A percentile compares a stretch with the other conserved stretches of the same genome.
phyloP scores from a whole-genome alignment of 2,329 filamentous ascomycete species.

The Neonectria punicea region DNA sequence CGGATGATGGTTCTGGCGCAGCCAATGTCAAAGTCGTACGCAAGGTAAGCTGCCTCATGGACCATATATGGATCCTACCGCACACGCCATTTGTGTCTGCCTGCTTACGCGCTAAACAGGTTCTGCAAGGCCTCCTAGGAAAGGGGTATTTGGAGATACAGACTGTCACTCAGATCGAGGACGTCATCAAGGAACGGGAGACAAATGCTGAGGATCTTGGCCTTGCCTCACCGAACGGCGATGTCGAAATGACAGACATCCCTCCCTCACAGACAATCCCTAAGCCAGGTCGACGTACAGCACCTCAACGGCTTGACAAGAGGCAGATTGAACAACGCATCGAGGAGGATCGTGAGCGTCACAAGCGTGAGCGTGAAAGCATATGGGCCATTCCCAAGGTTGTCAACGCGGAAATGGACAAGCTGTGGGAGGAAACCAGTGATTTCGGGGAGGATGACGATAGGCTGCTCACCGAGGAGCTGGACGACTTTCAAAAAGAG shows the following conservation, averaged over 20 bases:
- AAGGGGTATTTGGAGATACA: slow-evolving; percentile 80
- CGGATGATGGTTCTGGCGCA: slow-evolving; percentile 85
- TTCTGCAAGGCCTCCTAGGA: slow-evolving; percentile 74
- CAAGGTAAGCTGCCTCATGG: slow-evolving; percentile 64
- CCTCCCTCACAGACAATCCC: slow-evolving; percentile 55
- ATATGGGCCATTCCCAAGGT: slow-evolving; percentile 85
- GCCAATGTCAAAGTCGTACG: slow-evolving; percentile 94
- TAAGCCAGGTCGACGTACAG: slow-evolving; percentile 46
- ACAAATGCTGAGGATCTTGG: slow-evolving; percentile 67
- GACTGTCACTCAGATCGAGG: slow-evolving; percentile 82
- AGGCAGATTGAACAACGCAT: slow-evolving; percentile 94
- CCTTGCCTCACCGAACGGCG: slow-evolving; percentile 61
- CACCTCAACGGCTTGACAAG: slow-evolving; percentile 72
- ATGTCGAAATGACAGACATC: slow-evolving; percentile 54
- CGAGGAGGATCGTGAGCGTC: slow-evolving; percentile 94
- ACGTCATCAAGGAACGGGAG: slow-evolving; percentile 83
- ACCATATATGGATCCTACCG: neutral
- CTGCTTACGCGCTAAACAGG: slow-evolving; percentile 53
- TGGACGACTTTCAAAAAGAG: slow-evolving; percentile 57
- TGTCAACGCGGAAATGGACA: slow-evolving; percentile 77
- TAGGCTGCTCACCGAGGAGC: slow-evolving; percentile 79
- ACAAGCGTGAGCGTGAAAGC: slow-evolving; percentile 90
- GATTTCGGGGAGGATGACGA: slow-evolving; percentile 90
- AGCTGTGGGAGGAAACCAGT: slow-evolving; percentile 87
- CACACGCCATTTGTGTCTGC: slow-evolving; percentile 14